These are phyloP conservation scores for Colletotrichum acutatum DNA, from an alignment of 2,329 filamentous ascomycete genomes.

Conservation along the genomic window DNA sequence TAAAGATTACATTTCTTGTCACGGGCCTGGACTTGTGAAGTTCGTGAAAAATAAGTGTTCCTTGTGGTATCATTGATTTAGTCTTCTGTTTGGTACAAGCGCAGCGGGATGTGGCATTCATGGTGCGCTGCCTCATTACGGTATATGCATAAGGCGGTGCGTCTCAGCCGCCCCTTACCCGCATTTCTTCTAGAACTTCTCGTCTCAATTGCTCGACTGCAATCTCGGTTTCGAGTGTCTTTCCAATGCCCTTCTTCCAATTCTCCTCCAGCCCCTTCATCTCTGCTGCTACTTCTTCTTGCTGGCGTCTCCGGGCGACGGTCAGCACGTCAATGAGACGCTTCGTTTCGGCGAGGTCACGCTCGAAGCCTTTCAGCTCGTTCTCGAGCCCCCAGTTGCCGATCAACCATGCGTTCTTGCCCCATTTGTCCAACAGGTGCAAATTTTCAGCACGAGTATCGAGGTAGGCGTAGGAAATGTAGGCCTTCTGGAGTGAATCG, in stretches of 20 bases:
- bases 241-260: constrained; percentile 83
- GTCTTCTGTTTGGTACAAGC: neutral
- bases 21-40: neutral
- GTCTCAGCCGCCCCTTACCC: constrained; percentile 7
- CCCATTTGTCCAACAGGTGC: constrained; percentile 79
- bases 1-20: constrained; percentile 32
- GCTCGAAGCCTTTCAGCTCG: constrained; percentile 75
- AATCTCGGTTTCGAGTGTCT: constrained; percentile 86
- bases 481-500: constrained; percentile 68
- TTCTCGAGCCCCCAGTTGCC: constrained; percentile 84
- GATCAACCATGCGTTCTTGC: constrained; percentile 92
- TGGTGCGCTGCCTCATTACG: neutral
- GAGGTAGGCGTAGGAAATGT: constrained; percentile 64
- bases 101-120: neutral
- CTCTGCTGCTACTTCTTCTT: constrained; percentile 79
- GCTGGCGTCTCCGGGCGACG: constrained; percentile 72
- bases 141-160: neutral
- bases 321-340: constrained; percentile 80
- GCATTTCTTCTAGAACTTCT: constrained; percentile 74
- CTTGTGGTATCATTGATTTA: constrained; percentile 22
- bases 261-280: constrained; percentile 77
- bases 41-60: neutral
- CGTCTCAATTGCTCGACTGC: constrained; percentile 79
- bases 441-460: constrained; percentile 66
- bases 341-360: constrained; percentile 76